phyloP scores from a whole-genome alignment of 495 filamentous ascomycete species.

The Paragyromitra xinjiangensis region DNA sequence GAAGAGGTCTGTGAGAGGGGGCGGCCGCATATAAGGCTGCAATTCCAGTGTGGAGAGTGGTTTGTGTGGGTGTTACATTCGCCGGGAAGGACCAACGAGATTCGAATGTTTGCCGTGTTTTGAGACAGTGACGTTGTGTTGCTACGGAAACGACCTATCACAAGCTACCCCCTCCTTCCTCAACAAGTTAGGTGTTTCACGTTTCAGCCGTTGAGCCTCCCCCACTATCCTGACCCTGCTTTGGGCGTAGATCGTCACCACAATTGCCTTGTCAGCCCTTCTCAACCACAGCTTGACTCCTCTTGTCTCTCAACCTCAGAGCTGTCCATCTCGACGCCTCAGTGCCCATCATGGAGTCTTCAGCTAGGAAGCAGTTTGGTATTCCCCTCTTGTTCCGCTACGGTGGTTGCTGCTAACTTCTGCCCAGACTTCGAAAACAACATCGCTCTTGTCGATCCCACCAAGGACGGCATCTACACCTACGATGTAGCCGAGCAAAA shows the following conservation, averaged over 20 bases:
- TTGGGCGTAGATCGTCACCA: slow-evolving; percentile 37
- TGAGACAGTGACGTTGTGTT: slow-evolving; percentile 33
- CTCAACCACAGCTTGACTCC: slow-evolving; percentile 39
- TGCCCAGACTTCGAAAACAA: slow-evolving; percentile 87
- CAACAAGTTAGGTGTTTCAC: slow-evolving; percentile 31
- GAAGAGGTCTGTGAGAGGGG: slow-evolving; percentile 9
- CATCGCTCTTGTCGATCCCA: slow-evolving; percentile 80
- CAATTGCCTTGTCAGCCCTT: slow-evolving; percentile 33
- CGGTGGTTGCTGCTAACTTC: slow-evolving; percentile 32
- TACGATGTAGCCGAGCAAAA: slow-evolving; percentile 76
- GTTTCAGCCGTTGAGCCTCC: slow-evolving; percentile 49
- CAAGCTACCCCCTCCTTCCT: slow-evolving; percentile 8
- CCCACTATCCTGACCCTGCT: slow-evolving; percentile 37
- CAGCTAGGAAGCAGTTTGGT: slow-evolving; percentile 52
- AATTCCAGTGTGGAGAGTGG: slow-evolving; percentile 19
- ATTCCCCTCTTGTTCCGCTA: neutral
- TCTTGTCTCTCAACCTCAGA: slow-evolving; percentile 22
- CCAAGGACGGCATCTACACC: slow-evolving; percentile 88
- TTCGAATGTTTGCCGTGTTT: slow-evolving; percentile 41
- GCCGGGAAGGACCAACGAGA: slow-evolving; percentile 15
- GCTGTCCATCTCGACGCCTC: slow-evolving; percentile 15
- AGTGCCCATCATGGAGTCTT: slow-evolving; percentile 36
- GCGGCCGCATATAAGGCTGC: slow-evolving; percentile 29
- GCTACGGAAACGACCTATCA: slow-evolving; percentile 41
- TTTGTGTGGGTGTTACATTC: neutral